These are phyloP conservation scores for Aspergillus floridensis DNA, from an alignment of 2,329 filamentous ascomycete species.

Conservation along the genomic window DNA sequence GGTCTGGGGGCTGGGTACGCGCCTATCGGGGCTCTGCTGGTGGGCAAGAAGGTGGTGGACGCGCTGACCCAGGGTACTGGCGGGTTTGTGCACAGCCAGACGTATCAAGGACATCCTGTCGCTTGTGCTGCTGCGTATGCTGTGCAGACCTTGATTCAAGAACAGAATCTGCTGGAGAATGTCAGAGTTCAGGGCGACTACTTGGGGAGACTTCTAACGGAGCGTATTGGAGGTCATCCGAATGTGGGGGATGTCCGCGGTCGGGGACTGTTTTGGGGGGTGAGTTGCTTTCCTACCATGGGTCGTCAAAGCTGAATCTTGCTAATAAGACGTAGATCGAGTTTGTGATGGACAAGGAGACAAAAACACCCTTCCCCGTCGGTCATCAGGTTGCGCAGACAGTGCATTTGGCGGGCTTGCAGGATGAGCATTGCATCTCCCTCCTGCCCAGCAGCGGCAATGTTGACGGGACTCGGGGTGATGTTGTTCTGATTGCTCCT, in stretches of 20 bases:
- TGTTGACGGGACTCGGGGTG: constrained; percentile 58
- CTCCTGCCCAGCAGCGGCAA: constrained; percentile 65
- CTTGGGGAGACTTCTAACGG: constrained; percentile 42
- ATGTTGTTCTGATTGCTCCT: constrained; percentile 69
- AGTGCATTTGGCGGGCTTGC: constrained; percentile 52
- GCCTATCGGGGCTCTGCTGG: constrained; percentile 55
- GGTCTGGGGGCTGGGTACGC: constrained; percentile 57
- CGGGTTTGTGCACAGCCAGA: constrained; percentile 57
- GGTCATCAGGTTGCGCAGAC: constrained; percentile 46
- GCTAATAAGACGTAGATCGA: constrained; percentile 43
- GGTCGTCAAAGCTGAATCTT: neutral
- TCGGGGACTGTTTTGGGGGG: constrained; percentile 58
- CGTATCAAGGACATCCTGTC: constrained; percentile 60
- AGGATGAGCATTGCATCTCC: constrained; percentile 49
- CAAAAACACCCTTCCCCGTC: constrained; percentile 54
- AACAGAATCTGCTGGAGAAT: constrained; percentile 59
- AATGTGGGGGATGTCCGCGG: constrained; percentile 60
- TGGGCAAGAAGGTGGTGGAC: constrained; percentile 51
- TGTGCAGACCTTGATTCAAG: constrained; percentile 58
- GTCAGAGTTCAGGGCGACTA: constrained; percentile 53
- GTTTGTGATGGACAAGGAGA: constrained; percentile 55
- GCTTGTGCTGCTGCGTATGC: constrained; percentile 60
- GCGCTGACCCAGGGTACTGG: constrained; percentile 49
- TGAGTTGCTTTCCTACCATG: constrained; percentile 36
- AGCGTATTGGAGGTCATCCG: constrained; percentile 45